phyloP scores from a whole-genome alignment of 192 early-diverging fungal species.

The Diversispora eburnea region DNA sequence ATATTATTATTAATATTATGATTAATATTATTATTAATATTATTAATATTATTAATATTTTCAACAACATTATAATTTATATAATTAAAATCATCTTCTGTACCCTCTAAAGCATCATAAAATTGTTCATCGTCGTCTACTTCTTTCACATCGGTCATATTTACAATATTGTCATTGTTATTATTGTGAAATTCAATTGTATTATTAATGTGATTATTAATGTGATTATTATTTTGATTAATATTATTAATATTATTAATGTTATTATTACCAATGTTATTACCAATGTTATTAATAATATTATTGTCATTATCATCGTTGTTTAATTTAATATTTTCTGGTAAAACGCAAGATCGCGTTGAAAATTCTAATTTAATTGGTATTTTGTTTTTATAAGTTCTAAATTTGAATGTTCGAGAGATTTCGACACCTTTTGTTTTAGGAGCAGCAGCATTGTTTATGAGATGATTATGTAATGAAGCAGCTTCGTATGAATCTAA shows the following conservation, averaged over 20 bases:
- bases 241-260: no score
- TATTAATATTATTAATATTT: neutral
- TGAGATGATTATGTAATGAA: conserved; percentile 3
- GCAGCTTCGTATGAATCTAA: neutral
- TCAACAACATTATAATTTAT: neutral
- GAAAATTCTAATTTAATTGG: neutral
- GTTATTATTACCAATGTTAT: neutral
- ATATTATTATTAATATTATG: neutral
- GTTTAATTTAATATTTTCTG: neutral
- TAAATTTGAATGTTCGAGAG: neutral
- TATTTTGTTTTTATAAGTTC: neutral
- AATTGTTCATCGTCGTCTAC: conserved; percentile 6
- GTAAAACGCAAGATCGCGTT: neutral
- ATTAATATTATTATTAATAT: neutral
- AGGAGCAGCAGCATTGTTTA: neutral
- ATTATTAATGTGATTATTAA: neutral
- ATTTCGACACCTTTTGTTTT: neutral
- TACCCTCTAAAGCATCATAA: neutral
- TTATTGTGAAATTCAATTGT: neutral
- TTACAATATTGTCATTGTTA: neutral
- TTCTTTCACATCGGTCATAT: neutral
- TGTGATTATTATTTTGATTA: no score
- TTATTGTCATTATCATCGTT: neutral
- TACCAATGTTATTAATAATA: neutral
- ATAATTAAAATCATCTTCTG: neutral